phyloP scores from a whole-genome alignment of 2,329 filamentous ascomycete genomes.

The Ceratocystiopsis sp. region DNA sequence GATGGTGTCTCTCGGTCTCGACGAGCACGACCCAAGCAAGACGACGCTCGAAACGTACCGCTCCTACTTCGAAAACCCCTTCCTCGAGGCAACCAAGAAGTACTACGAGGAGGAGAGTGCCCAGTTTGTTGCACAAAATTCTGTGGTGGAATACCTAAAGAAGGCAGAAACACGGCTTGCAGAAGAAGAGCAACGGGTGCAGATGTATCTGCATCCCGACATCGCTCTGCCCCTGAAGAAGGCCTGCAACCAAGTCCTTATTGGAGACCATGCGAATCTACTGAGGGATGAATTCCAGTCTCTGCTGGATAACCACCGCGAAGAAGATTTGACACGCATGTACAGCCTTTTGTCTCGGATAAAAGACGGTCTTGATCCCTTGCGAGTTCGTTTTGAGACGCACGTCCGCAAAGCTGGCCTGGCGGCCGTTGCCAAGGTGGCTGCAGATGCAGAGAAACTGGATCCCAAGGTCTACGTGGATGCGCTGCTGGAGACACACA shows the following conservation, averaged over 20 bases:
- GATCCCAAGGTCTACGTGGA: slow-evolving; percentile 97
- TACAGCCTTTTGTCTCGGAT: slow-evolving; percentile 83
- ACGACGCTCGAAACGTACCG: slow-evolving; percentile 92
- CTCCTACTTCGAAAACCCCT: slow-evolving; percentile 81
- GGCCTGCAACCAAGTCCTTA: slow-evolving; percentile 74
- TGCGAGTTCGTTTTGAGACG: slow-evolving; percentile 73
- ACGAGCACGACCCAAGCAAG: slow-evolving; percentile 84
- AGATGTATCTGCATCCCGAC: slow-evolving; percentile 79
- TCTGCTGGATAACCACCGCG: slow-evolving; percentile 80
- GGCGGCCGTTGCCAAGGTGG: slow-evolving; percentile 77
- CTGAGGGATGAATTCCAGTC: slow-evolving; percentile 91
- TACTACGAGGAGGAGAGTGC: slow-evolving; percentile 91
- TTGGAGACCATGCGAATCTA: slow-evolving; percentile 71
- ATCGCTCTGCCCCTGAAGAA: slow-evolving; percentile 74
- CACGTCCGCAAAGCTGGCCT: slow-evolving; percentile 85
- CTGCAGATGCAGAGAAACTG: slow-evolving; percentile 70
- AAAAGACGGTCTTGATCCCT: slow-evolving; percentile 75
- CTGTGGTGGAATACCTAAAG: slow-evolving; percentile 98
- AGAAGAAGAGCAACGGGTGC: slow-evolving; percentile 88
- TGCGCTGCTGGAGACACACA: slow-evolving; percentile 83
- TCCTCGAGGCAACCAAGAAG: slow-evolving; percentile 62
- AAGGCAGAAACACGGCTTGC: slow-evolving; percentile 81
- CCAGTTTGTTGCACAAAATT: slow-evolving; percentile 90
- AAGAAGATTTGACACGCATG: slow-evolving; percentile 93
- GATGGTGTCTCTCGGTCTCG: slow-evolving; percentile 84